Conservation (phyloP, 73 alveolate species). For the Urostyla sp. region DNA sequence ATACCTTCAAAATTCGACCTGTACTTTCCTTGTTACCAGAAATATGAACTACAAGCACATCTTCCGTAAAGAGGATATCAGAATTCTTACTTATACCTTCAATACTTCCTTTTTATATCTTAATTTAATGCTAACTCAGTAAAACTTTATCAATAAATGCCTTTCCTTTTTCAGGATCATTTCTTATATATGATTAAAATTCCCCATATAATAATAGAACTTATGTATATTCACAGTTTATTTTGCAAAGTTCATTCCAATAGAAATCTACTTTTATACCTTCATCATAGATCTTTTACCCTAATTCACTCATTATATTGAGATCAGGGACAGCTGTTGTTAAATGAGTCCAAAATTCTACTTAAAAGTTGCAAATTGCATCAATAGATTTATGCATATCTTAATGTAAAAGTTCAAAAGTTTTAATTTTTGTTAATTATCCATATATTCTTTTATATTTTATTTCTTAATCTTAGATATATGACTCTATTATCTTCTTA, state of each 20-base stretch:
- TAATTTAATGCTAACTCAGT: not conserved
- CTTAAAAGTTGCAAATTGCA: constrained; percentile 39
- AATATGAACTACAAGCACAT: constrained; percentile 41
- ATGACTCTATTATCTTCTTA: constrained; percentile 36
- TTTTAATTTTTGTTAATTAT: constrained; percentile 34
- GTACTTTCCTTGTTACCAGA: constrained; percentile 47
- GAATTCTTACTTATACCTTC: not conserved
- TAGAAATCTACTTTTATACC: constrained; percentile 27
- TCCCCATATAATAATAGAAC: constrained; percentile 53
- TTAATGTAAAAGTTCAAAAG: constrained; percentile 22
- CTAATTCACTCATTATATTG: constrained; percentile 43
- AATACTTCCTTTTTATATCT: constrained; percentile 19
- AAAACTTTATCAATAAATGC: constrained; percentile 38
- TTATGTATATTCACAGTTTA: constrained; percentile 26
- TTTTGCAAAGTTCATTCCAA: constrained; percentile 43
- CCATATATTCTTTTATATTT: constrained; percentile 27
- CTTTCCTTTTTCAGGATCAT: constrained; percentile 25
- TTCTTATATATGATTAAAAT: constrained; percentile 7
- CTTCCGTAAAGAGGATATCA: constrained; percentile 51
- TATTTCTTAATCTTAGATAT: not conserved
- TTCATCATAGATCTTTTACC: constrained; percentile 45
- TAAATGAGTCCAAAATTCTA: constrained; percentile 63
- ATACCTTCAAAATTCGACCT: constrained; percentile 37
- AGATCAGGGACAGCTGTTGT: constrained; percentile 66
- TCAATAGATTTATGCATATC: constrained; percentile 48